phyloP scores from a whole-genome alignment of 2,329 filamentous ascomycete genomes.

The Tolypocladium inflatum region DNA sequence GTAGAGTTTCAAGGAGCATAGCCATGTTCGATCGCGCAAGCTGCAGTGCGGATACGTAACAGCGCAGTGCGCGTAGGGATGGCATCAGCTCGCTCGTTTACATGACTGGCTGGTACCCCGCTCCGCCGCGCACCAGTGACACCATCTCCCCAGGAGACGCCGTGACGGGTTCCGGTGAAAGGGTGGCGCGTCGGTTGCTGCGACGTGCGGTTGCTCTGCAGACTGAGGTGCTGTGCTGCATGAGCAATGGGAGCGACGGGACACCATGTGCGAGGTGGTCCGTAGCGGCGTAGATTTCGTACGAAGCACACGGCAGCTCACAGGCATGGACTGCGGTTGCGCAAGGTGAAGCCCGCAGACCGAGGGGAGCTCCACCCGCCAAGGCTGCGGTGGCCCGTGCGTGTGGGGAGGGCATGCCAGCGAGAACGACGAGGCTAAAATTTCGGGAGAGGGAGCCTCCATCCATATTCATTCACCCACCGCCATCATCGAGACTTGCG shows the following conservation, averaged over 20 bases:
- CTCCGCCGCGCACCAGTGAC: background rate
- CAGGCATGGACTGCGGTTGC: background rate
- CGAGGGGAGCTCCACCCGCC: background rate
- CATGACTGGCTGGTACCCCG: slow-evolving; percentile 1
- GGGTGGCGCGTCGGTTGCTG: no score
- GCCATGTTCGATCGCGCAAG: background rate
- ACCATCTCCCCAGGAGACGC: background rate
- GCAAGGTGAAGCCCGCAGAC: background rate
- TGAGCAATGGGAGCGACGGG: no score
- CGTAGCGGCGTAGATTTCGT: no score
- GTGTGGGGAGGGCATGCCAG: background rate
- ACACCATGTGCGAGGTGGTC: no score
- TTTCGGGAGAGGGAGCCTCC: no score
- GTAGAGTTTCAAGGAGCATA: background rate
- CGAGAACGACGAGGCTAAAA: background rate
- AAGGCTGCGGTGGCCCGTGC: background rate
- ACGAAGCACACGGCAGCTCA: no score
- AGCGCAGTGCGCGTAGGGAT: background rate
- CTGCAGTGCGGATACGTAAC: background rate
- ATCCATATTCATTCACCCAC: no score
- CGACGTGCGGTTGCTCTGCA: no score
- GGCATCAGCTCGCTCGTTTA: background rate
- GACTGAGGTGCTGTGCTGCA: no score
- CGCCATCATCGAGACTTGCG: no score
- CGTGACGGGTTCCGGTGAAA: background rate